These are phyloP conservation scores for Penicillium capsulatum DNA, from an alignment of 2,329 filamentous ascomycete species.

Conservation along the genomic window DNA sequence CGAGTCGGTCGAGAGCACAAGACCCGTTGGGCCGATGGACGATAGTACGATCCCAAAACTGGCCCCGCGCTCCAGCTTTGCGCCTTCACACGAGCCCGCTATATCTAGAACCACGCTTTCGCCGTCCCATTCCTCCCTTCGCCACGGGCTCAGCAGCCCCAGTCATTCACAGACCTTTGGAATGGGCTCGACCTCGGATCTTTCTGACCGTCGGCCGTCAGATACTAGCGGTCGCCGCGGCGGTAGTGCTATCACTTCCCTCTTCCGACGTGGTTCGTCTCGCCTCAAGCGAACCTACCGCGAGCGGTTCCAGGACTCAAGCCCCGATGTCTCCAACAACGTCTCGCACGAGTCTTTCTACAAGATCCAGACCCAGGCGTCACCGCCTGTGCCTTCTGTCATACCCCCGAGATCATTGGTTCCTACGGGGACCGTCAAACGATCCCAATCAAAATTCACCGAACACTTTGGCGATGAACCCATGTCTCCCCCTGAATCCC, in stretches of 20 bases:
- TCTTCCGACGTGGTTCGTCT: slow-evolving; percentile 66
- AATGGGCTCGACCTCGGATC: slow-evolving; percentile 49
- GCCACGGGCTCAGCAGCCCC: slow-evolving; percentile 46
- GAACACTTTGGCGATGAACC: slow-evolving; percentile 87
- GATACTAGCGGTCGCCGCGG: slow-evolving; percentile 47
- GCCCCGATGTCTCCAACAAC: slow-evolving; percentile 87
- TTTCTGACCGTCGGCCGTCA: slow-evolving; percentile 53
- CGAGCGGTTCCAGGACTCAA: slow-evolving; percentile 47
- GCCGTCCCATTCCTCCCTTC: slow-evolving; percentile 42
- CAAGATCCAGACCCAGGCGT: slow-evolving; percentile 50
- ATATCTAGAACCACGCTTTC: slow-evolving; percentile 33
- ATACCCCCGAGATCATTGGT: slow-evolving; percentile 42
- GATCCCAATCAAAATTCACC: slow-evolving; percentile 84
- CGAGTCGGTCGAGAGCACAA: slow-evolving; percentile 30
- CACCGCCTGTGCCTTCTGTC: slow-evolving; percentile 39
- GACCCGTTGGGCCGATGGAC: slow-evolving; percentile 33
- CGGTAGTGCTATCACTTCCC: slow-evolving; percentile 59
- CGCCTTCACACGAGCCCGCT: slow-evolving; percentile 32
- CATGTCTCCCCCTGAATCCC: slow-evolving; percentile 77
- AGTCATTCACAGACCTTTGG: slow-evolving; percentile 53
- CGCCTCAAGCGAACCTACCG: slow-evolving; percentile 54
- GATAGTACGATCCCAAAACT: slow-evolving; percentile 31
- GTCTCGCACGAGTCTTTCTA: slow-evolving; percentile 84
- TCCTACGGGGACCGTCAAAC: slow-evolving; percentile 60
- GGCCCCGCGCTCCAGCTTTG: slow-evolving; percentile 29